Evolutionary conservation across 495 filamentous ascomycete species (phyloP), one percentile per base, ranked within the genome.

Genomic region (Penicillium ochrochloron): DNA sequence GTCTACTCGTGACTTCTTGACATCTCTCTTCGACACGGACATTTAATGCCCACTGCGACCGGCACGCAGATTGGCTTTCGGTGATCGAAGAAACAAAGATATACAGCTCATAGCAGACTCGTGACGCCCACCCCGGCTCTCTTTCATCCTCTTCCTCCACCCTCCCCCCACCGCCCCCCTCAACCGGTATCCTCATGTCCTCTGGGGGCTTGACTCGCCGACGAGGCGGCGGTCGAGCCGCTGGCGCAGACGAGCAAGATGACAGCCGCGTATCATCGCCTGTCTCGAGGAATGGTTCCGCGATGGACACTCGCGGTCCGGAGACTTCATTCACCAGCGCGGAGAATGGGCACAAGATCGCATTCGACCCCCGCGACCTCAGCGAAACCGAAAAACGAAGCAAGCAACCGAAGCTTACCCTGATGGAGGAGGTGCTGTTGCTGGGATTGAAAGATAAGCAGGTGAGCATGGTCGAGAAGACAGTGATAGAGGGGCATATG

Each of bases 301-400:
- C 84, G 51, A 81, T 85, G 74, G 90, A 93, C 72, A 82, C 80
- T 66, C 82, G 85, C 70, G 82, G 81, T 31, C 90, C 93, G 71
- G 95, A 97, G 76, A 96, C 94, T 23, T 92, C 90, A 54, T 98
- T 96, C 82, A 92, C 93, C 75, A 92, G 84, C 75, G 86, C 90
- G 70, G 94, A 96, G 81, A 97, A 97, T 83, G 95, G 95, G 62
- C 96, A 98, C 80, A 97, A 96, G 83, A 97, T 99, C 78, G 96
- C 93, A 34, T 99, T 94, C 76, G 95, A 99, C 78, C 95, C 95
- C 54, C 85, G 92, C 75, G 95, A 99, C 78, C 94, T 99, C 75
- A 96, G 91, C 78, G 96, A 99, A 85, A 97, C 89, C 76, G 90
- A 90, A 72, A 95, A 98, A 84, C 83, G 96, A 74, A 96, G 87